phyloP scores from a whole-genome alignment of 129 eudicot species.

The Solidago caesia region DNA sequence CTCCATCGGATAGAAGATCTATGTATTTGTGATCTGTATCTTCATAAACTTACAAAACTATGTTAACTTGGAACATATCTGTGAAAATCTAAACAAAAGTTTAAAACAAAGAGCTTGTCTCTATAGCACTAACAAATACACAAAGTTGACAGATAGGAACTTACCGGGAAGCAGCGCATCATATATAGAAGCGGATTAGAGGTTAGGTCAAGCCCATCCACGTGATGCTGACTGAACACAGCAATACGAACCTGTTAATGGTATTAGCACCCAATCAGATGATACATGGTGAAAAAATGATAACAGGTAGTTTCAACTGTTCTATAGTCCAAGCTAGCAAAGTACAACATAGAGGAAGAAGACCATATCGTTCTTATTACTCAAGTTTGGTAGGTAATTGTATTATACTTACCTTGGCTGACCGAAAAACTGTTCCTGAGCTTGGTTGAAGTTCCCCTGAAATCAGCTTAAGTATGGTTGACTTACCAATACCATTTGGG shows the following conservation, averaged over 20 bases:
- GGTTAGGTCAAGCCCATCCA: conserved; percentile 94
- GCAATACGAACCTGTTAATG: conserved; percentile 88
- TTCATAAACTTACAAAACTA: neutral
- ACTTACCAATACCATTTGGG: conserved; percentile 97
- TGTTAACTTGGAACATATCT: neutral
- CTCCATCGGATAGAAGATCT: neutral
- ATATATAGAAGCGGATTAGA: conserved; percentile 95
- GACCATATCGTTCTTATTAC: neutral
- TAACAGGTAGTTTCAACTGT: neutral
- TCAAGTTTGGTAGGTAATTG: neutral
- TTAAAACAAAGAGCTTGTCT: too few species aligned
- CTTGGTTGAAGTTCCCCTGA: conserved; percentile 98
- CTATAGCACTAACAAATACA: neutral
- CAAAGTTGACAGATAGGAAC: conserved; percentile 27
- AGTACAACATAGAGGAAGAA: conserved; percentile 9
- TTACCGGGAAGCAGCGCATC: conserved; percentile 99
- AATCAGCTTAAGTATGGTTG: conserved; percentile 92
- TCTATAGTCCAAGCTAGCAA: neutral
- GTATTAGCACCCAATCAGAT: conserved; percentile 10
- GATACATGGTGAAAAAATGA: neutral
- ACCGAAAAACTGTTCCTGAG: conserved; percentile 97
- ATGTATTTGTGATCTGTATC: neutral
- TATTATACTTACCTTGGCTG: conserved; percentile 67
- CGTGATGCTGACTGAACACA: conserved; percentile 97
- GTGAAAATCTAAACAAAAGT: neutral